phyloP scores from a whole-genome alignment of 176 grass and related monocot genomes.

The Ensete glaucum region DNA sequence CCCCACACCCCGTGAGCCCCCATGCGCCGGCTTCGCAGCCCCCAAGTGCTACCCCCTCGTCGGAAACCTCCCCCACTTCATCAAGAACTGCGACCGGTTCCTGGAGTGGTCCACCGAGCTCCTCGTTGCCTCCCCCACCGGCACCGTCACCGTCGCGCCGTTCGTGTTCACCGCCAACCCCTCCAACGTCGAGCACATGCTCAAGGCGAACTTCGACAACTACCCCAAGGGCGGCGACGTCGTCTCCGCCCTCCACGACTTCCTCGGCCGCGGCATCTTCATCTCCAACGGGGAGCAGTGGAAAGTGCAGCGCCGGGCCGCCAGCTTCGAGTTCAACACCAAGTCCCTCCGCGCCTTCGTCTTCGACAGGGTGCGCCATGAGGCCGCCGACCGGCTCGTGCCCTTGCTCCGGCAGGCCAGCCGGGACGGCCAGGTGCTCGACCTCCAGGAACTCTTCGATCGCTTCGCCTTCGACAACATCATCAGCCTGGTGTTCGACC shows the following conservation, averaged over 20 bases:
- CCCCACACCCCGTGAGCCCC: too few relatives aligned
- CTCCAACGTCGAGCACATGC: not conserved
- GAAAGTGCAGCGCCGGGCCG: not conserved
- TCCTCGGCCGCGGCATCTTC: not conserved
- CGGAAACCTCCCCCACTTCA: not conserved
- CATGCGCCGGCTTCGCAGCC: too few relatives aligned
- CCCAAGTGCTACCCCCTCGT: not conserved
- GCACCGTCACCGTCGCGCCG: not conserved
- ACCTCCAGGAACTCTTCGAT: conserved; percentile 55
- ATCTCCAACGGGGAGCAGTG: not conserved
- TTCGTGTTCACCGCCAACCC: conserved; percentile 9
- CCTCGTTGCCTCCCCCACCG: not conserved
- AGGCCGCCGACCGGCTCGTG: conserved; percentile 30
- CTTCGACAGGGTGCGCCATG: not conserved
- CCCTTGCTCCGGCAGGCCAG: conserved; percentile 25
- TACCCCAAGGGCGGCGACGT: not conserved
- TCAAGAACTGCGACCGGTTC: not conserved
- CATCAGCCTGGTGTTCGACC: conserved; percentile 51
- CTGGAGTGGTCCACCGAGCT: not conserved
- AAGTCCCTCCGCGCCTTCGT: conserved; percentile 4
- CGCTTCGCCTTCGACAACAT: conserved; percentile 68
- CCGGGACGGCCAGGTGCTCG: conserved; percentile 12
- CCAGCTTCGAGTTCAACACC: not conserved
- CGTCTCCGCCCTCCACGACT: not conserved
- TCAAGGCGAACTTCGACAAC: not conserved